phyloP scores from a whole-genome alignment of 306 rosid species.

The Trifolium dubium region DNA sequence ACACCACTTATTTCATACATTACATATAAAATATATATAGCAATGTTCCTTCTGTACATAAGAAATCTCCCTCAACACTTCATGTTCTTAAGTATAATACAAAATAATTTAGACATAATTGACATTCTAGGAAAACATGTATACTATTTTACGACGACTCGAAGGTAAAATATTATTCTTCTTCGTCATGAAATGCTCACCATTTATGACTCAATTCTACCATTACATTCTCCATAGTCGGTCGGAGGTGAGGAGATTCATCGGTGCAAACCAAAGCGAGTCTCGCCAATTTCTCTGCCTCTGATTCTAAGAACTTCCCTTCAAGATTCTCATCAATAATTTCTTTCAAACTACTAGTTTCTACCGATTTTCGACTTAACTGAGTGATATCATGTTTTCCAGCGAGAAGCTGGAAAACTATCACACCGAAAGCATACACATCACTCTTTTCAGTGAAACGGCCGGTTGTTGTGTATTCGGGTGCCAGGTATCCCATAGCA shows the following conservation, averaged over 20 bases:
- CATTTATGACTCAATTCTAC: conserved; percentile 49
- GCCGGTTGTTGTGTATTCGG: conserved; percentile 75
- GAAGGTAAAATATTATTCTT: conserved; percentile 14
- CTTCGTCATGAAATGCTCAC: conserved; percentile 20
- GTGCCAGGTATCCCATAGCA: conserved; percentile 87
- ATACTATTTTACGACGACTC: conserved; percentile 31
- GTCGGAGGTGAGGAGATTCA: conserved; percentile 68
- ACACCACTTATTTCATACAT: no score
- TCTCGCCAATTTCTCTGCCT: conserved; percentile 64
- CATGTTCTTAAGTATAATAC: conserved; percentile 29
- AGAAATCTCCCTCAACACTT: conserved; percentile 13
- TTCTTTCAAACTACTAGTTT: conserved; percentile 50
- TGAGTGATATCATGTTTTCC: conserved; percentile 63
- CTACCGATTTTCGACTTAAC: conserved; percentile 47
- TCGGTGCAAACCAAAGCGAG: conserved; percentile 71
- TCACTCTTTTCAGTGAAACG: conserved; percentile 77
- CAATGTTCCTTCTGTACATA: neutral
- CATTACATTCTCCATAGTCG: conserved; percentile 63
- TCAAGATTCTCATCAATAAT: conserved; percentile 69
- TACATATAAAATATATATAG: neutral
- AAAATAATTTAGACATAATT: neutral
- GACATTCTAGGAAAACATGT: neutral
- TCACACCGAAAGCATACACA: conserved; percentile 80
- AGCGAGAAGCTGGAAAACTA: conserved; percentile 73
- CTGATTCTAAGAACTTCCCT: conserved; percentile 65